Evolutionary conservation across 2,329 filamentous ascomycete species (phyloP).

Genomic region (Hypoxylon sp.): DNA sequence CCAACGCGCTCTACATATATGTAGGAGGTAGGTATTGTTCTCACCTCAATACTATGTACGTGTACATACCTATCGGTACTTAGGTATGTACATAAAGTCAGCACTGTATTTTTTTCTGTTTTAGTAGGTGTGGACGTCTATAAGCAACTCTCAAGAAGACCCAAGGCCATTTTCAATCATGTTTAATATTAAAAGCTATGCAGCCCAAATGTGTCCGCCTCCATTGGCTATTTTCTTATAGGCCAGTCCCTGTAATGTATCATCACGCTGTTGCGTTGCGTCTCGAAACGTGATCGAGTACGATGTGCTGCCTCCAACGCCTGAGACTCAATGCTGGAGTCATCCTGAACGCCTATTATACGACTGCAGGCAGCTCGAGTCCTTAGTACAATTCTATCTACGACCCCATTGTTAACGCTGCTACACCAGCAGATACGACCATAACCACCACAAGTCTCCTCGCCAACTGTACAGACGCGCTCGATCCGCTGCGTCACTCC

Average conservation of each 20-base stretch:
- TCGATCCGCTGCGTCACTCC: slow-evolving; percentile 6
- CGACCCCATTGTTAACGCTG: slow-evolving; percentile 28
- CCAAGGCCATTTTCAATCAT: slow-evolving; percentile 20
- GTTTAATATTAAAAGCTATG: slow-evolving; percentile 45
- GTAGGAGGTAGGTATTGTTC: no score
- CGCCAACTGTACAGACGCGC: slow-evolving; percentile 31
- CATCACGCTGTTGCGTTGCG: slow-evolving; percentile 39
- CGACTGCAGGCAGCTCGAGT: slow-evolving; percentile 25
- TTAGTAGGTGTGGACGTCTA: not conserved
- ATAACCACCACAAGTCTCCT: slow-evolving; percentile 15
- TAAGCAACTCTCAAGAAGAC: not conserved
- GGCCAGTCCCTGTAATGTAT: slow-evolving; percentile 36
- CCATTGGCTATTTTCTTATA: slow-evolving; percentile 35
- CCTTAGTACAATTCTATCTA: slow-evolving; percentile 31
- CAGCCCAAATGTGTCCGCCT: slow-evolving; percentile 37
- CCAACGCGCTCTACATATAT: no score
- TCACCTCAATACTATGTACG: no score
- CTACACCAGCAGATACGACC: slow-evolving; percentile 29
- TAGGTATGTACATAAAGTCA: no score
- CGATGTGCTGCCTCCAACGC: slow-evolving; percentile 43
- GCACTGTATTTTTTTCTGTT: not conserved
- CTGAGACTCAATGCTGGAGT: slow-evolving; percentile 30
- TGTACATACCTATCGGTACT: no score
- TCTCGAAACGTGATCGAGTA: slow-evolving; percentile 39
- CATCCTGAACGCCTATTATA: slow-evolving; percentile 40